A percentile compares a stretch with the other conserved stretches of the same genome.
phyloP scores from a whole-genome alignment of 1,284 basidiomycete species.

The Puccinia horiana region DNA sequence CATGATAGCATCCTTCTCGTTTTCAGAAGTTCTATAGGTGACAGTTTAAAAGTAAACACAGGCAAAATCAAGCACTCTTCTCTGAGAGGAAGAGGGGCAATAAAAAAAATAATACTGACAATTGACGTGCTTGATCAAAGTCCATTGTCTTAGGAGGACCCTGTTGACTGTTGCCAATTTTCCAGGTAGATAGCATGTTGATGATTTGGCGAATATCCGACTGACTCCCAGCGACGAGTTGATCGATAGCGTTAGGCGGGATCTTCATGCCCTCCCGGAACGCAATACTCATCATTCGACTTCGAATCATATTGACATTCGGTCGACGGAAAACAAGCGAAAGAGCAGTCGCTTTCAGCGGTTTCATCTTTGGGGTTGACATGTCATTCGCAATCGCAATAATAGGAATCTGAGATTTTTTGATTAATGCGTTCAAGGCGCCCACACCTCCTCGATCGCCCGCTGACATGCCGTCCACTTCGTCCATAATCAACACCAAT shows the following conservation, averaged over 20 bases:
- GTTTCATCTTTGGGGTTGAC: slow-evolving; percentile 83
- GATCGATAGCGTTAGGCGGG: slow-evolving; percentile 84
- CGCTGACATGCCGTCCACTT: slow-evolving; percentile 98
- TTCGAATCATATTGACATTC: slow-evolving; percentile 71
- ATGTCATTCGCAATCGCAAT: slow-evolving; percentile 97
- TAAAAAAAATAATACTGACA: slow-evolving; percentile 63
- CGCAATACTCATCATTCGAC: slow-evolving; percentile 80
- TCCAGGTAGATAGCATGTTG: slow-evolving; percentile 98
- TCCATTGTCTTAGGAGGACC: slow-evolving; percentile 65
- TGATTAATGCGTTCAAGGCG: slow-evolving; percentile 85
- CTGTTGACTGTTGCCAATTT: slow-evolving; percentile 66
- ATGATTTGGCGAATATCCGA: slow-evolving; percentile 94
- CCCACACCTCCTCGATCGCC: slow-evolving; percentile 95
- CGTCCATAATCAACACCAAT: slow-evolving; percentile 95
- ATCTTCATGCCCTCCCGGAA: slow-evolving; percentile 92
- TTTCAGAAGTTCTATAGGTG: slow-evolving; percentile 71
- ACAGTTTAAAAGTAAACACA: slow-evolving; percentile 2
- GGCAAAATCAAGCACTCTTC: neutral
- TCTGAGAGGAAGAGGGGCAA: neutral
- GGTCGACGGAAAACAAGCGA: slow-evolving; percentile 80
- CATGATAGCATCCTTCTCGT: slow-evolving; percentile 88
- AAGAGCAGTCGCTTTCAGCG: slow-evolving; percentile 73
- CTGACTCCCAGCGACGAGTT: slow-evolving; percentile 82
- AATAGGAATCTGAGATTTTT: slow-evolving; percentile 92
- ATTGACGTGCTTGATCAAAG: slow-evolving; percentile 82